A percentile compares a stretch with the other conserved stretches of the same genome.
phyloP scores from a whole-genome alignment of 345 rosid genomes.

The Capsella bursapastoris region DNA sequence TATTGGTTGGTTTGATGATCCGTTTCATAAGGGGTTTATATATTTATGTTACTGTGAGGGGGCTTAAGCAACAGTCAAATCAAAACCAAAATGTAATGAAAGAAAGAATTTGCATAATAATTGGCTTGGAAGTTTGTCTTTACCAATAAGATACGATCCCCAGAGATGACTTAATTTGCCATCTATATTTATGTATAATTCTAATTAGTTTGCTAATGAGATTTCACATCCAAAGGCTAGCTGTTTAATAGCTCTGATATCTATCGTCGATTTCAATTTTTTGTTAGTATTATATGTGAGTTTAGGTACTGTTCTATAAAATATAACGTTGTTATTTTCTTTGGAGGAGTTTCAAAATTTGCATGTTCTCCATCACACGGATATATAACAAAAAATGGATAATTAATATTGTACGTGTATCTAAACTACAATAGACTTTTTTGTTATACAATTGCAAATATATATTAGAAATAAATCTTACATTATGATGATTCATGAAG shows the following conservation, averaged over 20 bases:
- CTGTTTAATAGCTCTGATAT: neutral
- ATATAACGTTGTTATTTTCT: too few relatives aligned
- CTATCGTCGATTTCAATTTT: too few relatives aligned
- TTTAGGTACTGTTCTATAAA: too few relatives aligned
- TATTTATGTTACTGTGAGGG: neutral
- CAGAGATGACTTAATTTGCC: neutral
- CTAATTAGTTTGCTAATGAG: neutral
- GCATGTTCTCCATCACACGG: neutral
- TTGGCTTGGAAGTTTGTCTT: neutral
- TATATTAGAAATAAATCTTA: neutral
- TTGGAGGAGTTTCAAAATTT: neutral
- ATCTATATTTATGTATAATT: neutral
- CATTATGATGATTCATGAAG: neutral
- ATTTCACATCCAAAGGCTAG: neutral
- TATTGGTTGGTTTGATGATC: slow-evolving; percentile 25
- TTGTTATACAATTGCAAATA: neutral
- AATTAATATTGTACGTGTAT: neutral
- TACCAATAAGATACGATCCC: neutral
- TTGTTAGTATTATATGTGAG: too few relatives aligned
- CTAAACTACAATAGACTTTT: neutral
- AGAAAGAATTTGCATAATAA: neutral
- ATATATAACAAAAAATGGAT: neutral
- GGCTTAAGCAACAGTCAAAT: neutral
- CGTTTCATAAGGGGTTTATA: neutral
- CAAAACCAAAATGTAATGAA: slow-evolving; percentile 10